Evolutionary conservation across 805 yeast species (phyloP).

Genomic region (Priceomyces carsonii): DNA sequence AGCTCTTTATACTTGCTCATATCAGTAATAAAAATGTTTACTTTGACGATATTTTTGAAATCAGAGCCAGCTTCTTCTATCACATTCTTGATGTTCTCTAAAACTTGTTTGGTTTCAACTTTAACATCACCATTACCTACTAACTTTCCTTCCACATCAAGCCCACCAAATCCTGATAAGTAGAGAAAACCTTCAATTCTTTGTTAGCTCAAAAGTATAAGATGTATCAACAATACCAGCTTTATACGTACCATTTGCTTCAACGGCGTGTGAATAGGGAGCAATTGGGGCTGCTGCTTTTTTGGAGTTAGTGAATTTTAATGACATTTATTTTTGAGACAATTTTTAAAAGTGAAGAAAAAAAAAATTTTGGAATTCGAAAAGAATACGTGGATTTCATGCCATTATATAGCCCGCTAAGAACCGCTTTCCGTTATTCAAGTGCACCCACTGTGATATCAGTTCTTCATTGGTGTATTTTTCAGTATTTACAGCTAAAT

Average conservation of each 20-base stretch:
- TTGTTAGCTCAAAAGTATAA: too few relatives aligned
- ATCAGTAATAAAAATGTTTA: conserved; percentile 5
- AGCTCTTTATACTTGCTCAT: conserved; percentile 1
- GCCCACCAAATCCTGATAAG: conserved; percentile 5
- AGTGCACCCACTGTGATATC: too few relatives aligned
- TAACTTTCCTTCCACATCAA: conserved; percentile 3
- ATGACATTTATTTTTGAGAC: neutral
- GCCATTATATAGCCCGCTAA: too few relatives aligned
- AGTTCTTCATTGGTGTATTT: too few relatives aligned
- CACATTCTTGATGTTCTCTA: conserved; percentile 4
- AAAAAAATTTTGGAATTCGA: too few relatives aligned
- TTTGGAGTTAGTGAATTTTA: neutral
- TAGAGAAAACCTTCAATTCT: conserved; percentile 5
- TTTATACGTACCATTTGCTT: conserved; percentile 6
- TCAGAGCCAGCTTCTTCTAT: conserved; percentile 4
- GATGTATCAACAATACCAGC: neutral
- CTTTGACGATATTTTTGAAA: conserved; percentile 3
- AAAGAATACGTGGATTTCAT: too few relatives aligned
- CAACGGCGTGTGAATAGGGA: conserved; percentile 5
- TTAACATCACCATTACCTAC: conserved; percentile 4
- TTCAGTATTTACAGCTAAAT: too few relatives aligned
- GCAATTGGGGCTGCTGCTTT: conserved; percentile 5
- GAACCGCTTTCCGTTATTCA: too few relatives aligned
- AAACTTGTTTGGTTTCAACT: conserved; percentile 2
- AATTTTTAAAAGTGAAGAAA: too few relatives aligned